Conservation (phyloP, 2,329 filamentous ascomycete species). For the Pseudogymnoascus sp. region DNA sequence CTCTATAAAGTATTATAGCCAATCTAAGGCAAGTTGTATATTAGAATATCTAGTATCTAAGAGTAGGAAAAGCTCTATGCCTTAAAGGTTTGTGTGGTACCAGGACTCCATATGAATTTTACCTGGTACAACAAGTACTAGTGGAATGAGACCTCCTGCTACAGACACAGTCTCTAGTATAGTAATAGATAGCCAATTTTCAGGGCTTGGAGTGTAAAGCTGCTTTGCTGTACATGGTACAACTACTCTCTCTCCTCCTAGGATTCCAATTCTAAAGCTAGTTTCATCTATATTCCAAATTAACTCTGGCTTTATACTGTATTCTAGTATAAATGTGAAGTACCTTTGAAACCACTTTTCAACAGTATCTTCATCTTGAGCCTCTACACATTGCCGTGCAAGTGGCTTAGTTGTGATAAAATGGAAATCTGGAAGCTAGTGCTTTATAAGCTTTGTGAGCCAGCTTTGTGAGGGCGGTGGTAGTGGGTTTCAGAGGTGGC, state of each 20-base stretch:
- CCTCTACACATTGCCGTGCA: background rate
- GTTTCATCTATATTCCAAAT: too few relatives aligned
- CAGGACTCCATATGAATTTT: background rate
- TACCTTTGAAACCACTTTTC: too few relatives aligned
- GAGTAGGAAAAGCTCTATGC: background rate
- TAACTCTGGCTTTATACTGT: too few relatives aligned
- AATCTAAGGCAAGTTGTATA: background rate
- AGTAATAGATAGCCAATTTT: background rate
- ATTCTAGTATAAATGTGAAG: too few relatives aligned
- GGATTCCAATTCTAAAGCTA: too few relatives aligned
- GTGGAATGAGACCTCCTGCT: background rate
- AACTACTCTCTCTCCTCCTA: too few relatives aligned
- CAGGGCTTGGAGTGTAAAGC: background rate
- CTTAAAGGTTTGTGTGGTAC: background rate
- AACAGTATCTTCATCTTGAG: background rate
- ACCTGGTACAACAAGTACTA: background rate
- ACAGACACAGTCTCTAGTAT: background rate
- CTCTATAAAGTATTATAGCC: background rate
- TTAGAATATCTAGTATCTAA: background rate
- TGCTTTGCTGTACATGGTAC: too few relatives aligned
- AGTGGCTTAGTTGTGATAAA: background rate
- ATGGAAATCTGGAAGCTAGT: background rate
- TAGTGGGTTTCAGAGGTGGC: too few relatives aligned
- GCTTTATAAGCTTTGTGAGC: too few relatives aligned
- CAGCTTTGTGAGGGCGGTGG: too few relatives aligned